These are phyloP conservation scores for Medakamo hakoo DNA, from an alignment of 139 green algal genomes.

Conservation along the genomic window DNA sequence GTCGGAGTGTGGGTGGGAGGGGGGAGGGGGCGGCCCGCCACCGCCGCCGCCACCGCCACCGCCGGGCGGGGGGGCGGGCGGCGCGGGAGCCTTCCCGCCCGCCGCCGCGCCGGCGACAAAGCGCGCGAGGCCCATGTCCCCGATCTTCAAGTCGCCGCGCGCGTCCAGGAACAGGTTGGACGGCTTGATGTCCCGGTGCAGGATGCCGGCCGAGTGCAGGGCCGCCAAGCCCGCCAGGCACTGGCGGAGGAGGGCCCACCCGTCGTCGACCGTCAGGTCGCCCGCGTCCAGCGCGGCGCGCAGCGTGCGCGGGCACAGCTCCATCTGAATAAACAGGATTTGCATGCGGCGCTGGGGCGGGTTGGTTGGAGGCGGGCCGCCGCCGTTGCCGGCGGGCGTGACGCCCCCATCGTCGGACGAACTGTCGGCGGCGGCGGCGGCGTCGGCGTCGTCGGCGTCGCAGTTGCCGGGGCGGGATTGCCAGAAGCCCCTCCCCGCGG, in stretches of 20 bases:
- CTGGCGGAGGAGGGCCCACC: conserved; percentile 64
- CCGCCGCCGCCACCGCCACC: no score
- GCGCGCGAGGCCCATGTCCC: conserved; percentile 75
- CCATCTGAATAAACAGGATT: conserved; percentile 86
- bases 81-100: no score
- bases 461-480: no score
- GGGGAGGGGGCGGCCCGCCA: no score
- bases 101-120: conserved; percentile 9
- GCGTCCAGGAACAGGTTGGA: conserved; percentile 62
- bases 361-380: neutral
- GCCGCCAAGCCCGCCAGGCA: conserved; percentile 56
- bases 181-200: conserved; percentile 73
- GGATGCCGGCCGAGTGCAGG: conserved; percentile 61
- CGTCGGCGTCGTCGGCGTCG: conserved; percentile 1
- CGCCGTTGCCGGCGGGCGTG: neutral
- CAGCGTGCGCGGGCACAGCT: conserved; percentile 72
- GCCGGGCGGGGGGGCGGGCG: no score
- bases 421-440: neutral
- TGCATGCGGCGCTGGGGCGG: neutral
- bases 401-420: neutral
- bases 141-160: conserved; percentile 64
- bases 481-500: no score
- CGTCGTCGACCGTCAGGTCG: conserved; percentile 34
- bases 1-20: no score
- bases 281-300: conserved; percentile 29